Evolutionary conservation across 306 rosid genomes (phyloP).

Genomic region (Oxytropis ochrocephala): DNA sequence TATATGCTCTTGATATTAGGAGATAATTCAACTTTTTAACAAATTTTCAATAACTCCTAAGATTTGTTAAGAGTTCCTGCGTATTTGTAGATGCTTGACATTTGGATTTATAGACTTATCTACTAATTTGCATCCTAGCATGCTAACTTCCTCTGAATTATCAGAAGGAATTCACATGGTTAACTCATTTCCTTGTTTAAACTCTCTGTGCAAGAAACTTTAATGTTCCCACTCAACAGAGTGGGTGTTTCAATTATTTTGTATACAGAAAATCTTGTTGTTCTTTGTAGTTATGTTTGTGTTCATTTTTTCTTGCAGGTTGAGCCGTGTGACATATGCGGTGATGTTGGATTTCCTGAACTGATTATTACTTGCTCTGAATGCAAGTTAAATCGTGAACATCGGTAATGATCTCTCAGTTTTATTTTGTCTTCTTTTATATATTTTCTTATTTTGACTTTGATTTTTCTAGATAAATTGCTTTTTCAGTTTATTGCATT

Average conservation of each 20-base stretch:
- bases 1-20: not conserved
- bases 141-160: not conserved
- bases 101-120: not conserved
- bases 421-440: too few relatives aligned
- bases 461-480: too few relatives aligned
- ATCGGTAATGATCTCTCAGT: too few relatives aligned
- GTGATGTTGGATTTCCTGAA: constrained; percentile 32
- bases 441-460: too few relatives aligned
- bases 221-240: not conserved
- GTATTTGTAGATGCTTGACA: not conserved
- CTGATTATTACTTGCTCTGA: constrained; percentile 33
- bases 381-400: constrained; percentile 37
- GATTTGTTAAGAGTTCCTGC: not conserved
- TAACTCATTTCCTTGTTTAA: too few relatives aligned
- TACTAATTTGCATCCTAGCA: too few relatives aligned
- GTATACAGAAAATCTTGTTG: not conserved
- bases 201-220: not conserved
- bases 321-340: constrained; percentile 52
- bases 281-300: not conserved
- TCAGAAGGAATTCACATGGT: too few relatives aligned
- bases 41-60: not conserved
- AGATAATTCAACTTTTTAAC: not conserved
- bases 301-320: constrained; percentile 39
- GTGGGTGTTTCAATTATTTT: not conserved
- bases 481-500: too few relatives aligned